Percentiles rank a stretch among this genome's conserved stretches.
phyloP scores from a whole-genome alignment of 2,329 filamentous ascomycete species.

The Waltergamsia citrina region DNA sequence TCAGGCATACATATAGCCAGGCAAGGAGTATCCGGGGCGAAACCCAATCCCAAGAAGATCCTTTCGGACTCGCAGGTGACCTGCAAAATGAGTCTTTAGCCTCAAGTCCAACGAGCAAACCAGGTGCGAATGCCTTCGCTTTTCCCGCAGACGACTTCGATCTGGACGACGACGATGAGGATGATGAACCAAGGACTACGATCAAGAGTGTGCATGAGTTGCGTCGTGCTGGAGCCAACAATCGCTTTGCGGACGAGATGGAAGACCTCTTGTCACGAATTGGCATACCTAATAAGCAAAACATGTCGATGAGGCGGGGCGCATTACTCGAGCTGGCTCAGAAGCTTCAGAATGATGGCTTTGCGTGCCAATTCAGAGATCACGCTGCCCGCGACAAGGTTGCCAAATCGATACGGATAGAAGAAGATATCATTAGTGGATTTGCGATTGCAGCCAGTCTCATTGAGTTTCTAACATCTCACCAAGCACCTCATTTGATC shows the following conservation, averaged over 20 bases:
- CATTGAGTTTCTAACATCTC: constrained; percentile 50
- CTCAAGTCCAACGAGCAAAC: constrained; percentile 2
- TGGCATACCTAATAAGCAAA: constrained; percentile 34
- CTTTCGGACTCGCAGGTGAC: constrained; percentile 1
- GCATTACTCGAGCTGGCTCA: constrained; percentile 51
- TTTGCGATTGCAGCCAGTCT: constrained; percentile 58
- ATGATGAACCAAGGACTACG: constrained; percentile 34
- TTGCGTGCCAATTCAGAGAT: constrained; percentile 62
- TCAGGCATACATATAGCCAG: constrained; percentile 7
- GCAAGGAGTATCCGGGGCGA: constrained; percentile 4
- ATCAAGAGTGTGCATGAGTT: constrained; percentile 58
- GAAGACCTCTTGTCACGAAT: constrained; percentile 55
- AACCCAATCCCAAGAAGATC: constrained; percentile 1
- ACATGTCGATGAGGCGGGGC: constrained; percentile 43
- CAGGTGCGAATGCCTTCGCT: constrained; percentile 12
- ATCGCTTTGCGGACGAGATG: constrained; percentile 55
- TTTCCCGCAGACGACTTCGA: constrained; percentile 15
- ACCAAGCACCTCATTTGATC: constrained; percentile 50
- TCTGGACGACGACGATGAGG: constrained; percentile 18
- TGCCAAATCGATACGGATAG: constrained; percentile 48
- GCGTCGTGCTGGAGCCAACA: constrained; percentile 56
- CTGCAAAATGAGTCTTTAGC: constrained; percentile 2
- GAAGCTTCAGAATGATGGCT: constrained; percentile 52
- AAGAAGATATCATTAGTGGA: constrained; percentile 51
- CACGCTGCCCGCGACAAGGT: constrained; percentile 63